These are phyloP conservation scores for Dryas integrifolia DNA, from an alignment of 331 rosid genomes.

Conservation along the genomic window DNA sequence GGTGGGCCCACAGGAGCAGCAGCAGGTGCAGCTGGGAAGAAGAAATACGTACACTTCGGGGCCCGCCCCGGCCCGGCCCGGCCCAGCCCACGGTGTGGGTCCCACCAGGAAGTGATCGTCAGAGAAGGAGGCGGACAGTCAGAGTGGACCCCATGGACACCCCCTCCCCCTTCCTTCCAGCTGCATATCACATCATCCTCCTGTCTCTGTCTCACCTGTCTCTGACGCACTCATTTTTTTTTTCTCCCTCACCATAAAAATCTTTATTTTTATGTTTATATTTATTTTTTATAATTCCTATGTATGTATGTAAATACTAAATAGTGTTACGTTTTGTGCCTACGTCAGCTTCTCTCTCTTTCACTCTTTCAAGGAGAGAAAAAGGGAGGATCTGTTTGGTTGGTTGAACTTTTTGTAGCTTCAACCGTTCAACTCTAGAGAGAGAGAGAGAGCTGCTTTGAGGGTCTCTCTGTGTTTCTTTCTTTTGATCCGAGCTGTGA, in stretches of 20 bases:
- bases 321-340: conserved; percentile 12
- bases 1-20: too few species aligned
- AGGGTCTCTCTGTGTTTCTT: background rate
- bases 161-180: background rate
- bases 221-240: conserved; percentile 12
- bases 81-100: background rate
- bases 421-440: background rate
- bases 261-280: background rate
- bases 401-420: conserved; percentile 22
- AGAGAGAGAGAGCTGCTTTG: conserved; percentile 4
- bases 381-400: conserved; percentile 25
- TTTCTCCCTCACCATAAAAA: background rate
- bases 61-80: too few species aligned
- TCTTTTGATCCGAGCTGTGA: conserved; percentile 6
- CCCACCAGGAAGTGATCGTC: background rate
- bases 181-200: conserved; percentile 19
- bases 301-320: background rate
- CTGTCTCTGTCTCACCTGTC: conserved; percentile 21
- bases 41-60: too few species aligned
- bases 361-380: conserved; percentile 13
- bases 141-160: background rate
- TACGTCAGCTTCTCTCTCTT: conserved; percentile 24
- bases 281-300: background rate
- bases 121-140: background rate
- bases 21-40: too few species aligned